These are phyloP conservation scores for Rubia yunnanensis DNA, from an alignment of 257 asterid genomes.

Conservation along the genomic window DNA sequence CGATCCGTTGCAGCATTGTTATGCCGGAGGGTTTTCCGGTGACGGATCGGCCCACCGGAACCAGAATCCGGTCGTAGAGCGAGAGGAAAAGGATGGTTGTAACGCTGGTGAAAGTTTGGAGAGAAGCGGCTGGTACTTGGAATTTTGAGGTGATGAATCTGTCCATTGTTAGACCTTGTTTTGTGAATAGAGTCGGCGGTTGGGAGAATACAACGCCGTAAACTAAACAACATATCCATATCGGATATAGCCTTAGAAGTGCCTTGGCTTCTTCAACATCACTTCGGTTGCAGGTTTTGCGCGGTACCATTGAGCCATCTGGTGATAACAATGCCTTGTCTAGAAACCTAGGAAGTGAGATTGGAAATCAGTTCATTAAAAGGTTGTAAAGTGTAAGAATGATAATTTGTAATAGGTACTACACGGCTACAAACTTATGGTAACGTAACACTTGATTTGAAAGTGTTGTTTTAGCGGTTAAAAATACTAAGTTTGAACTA, in stretches of 20 bases:
- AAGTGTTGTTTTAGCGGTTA: too few relatives aligned
- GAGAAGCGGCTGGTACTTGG: slow-evolving; percentile 7
- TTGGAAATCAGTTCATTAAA: too few relatives aligned
- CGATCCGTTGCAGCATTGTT: slow-evolving; percentile 11
- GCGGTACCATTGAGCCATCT: not conserved
- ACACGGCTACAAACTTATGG: too few relatives aligned
- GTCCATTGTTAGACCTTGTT: slow-evolving; percentile 4
- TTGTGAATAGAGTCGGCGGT: slow-evolving; percentile 1
- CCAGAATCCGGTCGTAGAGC: slow-evolving; percentile 5
- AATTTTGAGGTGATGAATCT: not conserved
- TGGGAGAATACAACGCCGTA: slow-evolving; percentile 6
- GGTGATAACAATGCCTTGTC: slow-evolving; percentile 7
- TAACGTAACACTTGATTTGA: too few relatives aligned
- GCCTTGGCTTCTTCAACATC: slow-evolving; percentile 10
- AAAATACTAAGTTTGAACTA: too few relatives aligned
- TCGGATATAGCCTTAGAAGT: slow-evolving; percentile 5
- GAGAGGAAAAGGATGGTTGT: slow-evolving; percentile 3
- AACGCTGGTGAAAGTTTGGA: not conserved
- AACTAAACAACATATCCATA: slow-evolving; percentile 1
- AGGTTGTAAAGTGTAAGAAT: not conserved
- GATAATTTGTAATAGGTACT: too few relatives aligned
- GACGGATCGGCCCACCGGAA: not conserved
- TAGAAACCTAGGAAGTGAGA: not conserved
- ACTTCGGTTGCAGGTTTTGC: not conserved
- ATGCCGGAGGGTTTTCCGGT: slow-evolving; percentile 11